Evolutionary conservation across 1,284 basidiomycete species (phyloP), one percentile per base, ranked within the genome.

Genomic region (Sporisorium iseilematis-ciliati): DNA sequence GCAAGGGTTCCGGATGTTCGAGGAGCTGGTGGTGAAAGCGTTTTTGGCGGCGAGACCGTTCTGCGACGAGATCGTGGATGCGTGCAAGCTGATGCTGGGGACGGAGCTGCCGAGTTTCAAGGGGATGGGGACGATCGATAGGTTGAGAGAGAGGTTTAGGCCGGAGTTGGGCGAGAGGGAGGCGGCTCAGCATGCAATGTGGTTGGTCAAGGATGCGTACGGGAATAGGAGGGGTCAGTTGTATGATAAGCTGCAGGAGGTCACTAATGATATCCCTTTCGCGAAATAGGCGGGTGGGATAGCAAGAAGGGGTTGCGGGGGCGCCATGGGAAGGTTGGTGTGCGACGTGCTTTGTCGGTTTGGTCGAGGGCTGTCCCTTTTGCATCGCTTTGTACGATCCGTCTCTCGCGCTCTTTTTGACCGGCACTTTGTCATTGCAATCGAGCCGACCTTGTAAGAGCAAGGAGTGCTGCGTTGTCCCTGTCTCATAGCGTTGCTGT

Each of bases 91-190:
- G 56, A 99, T 99, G 97, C 89, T 97, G 26, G 95, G 93, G 31
- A 96, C 96, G 3, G 93, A 92, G 20, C 87, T 99, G 53, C 96
- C 97, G 1, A 94, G 92, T 12, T 99, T 98, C 90, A 99, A 98
- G 85, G 97, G 96, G 41, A 93, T 97, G 83, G 88, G 89, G 0
- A 81, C 77, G 11, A 96, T 99, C 84, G 90, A 90, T 78, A 88
- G 96, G 43, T 88, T 99, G 46, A 89, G 90, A 60, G 94, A 96
- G 64, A 89, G 97, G 31, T 99, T 98, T 87, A 91, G 90, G 60
- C 89, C 93, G 18, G 89, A 91, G 21, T 85, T 97, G 61, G 91
- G 90, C 65, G 96, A 99, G 83, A 89, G 93, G 50, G 92, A 94
- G 76, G 97, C 96, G 7, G 95, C 95, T 0, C 92, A 95, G 29